Evolutionary conservation across 192 early-diverging fungal species (phyloP), one percentile per base, ranked within the genome.

Genomic region (Coemansia sp.): DNA sequence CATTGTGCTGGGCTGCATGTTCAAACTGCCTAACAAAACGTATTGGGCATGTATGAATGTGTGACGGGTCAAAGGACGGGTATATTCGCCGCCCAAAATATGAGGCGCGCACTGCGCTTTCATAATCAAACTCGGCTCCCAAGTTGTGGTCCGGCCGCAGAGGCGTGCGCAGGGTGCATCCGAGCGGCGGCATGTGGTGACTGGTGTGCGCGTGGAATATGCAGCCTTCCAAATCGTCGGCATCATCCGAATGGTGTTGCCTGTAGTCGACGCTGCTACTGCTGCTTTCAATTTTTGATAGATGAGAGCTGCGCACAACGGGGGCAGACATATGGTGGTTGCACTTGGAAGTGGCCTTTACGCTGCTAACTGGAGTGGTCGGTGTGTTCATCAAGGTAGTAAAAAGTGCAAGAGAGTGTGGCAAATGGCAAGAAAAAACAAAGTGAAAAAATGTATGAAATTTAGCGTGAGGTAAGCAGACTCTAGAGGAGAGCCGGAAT

Each of bases 1-100:
- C 74, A 38, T 82, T 82, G 62, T 82, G 79, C 58, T 76, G 73
- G 10, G 79, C 79, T 21, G 79, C 59, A 56, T 82, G 74, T 43
- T 82, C 79, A 20, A 82, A 82, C 42, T 82, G 79, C 10, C 67
- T 66, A 23, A 76, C 45, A 26, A 82, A 82, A 67, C 67, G 65
- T 59, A 82, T 28, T 9, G 79, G 73, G 8, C 79, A 82, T 3
- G 63, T 56, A 0, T 69, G 62, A 3, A 40, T 16, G 33, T 66
- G 57, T 24, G 79, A 66, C 9, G 79, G 79, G 33, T 82, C 79
- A 35, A 67, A 82, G n/a, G 74, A 59, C 8, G 79, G 79, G 46
- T 76, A 82, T 21, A 57, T 50, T 2, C 79, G 79, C 18, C 74
- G 71, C 46, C 79, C 79, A 50, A 69, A 82, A 24, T 64, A 55